Conservation (phyloP, 371 early-diverging fungal genomes). For the Mucor lusitanicus region DNA sequence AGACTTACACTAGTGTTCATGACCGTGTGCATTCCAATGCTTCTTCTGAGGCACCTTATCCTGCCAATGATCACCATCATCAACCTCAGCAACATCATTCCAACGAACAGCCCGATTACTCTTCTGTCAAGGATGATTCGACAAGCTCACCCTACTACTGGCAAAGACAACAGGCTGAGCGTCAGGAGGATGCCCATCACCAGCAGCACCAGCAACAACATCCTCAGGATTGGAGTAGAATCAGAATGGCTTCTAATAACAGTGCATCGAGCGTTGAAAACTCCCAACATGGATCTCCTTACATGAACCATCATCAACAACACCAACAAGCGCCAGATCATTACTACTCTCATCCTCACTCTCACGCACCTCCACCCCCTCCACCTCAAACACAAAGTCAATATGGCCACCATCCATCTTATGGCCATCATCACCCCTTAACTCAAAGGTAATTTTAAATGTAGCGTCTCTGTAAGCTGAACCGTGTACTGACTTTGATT, state of each 20-base stretch:
- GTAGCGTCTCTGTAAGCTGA: no score
- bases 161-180: constrained; percentile 17
- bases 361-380: not conserved
- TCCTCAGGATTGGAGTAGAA: constrained; percentile 19
- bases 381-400: constrained; percentile 8
- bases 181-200: constrained; percentile 1
- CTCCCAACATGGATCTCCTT: constrained; percentile 22
- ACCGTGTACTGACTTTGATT: not conserved
- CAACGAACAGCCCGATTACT: not conserved
- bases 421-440: constrained; percentile 11
- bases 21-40: constrained; percentile 7
- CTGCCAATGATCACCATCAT: constrained; percentile 1
- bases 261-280: constrained; percentile 21
- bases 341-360: constrained; percentile 15
- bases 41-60: constrained; percentile 3
- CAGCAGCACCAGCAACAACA: not conserved
- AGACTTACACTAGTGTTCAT: constrained; percentile 4
- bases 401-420: constrained; percentile 9
- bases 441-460: constrained; percentile 4
- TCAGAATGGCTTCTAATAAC: constrained; percentile 24
- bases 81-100: not conserved
- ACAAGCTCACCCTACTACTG: constrained; percentile 21
- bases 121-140: constrained; percentile 1
- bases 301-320: constrained; percentile 19
- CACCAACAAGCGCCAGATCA: constrained; percentile 9